Percentiles rank a stretch among this genome's conserved stretches.
Conservation (phyloP, 768 basidiomycete species). For the Suillus subaureus region DNA sequence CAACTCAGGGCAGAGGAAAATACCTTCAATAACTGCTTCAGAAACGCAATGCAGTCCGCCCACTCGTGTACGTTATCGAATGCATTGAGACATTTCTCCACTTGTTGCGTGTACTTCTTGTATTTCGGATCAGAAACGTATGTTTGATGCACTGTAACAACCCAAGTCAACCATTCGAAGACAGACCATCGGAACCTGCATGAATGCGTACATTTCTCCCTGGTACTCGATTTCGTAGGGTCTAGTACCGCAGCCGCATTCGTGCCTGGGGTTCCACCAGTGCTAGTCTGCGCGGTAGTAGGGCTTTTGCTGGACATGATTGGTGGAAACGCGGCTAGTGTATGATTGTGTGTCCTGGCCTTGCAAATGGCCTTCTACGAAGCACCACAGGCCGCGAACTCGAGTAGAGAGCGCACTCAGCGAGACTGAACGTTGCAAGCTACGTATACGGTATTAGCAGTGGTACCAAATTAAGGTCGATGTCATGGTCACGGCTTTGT, state of each 20-base stretch:
- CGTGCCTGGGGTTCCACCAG: conserved; percentile 5
- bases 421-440: background rate
- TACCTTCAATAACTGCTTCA: conserved; percentile 93
- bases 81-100: conserved; percentile 89
- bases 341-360: background rate
- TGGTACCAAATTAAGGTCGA: conserved; percentile 3
- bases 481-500: background rate
- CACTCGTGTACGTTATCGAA: conserved; percentile 98
- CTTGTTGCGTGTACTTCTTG: conserved; percentile 90
- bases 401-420: background rate
- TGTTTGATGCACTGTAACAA: conserved; percentile 53
- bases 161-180: background rate
- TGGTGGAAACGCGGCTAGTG: background rate
- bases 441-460: background rate
- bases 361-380: background rate
- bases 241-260: background rate
- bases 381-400: background rate
- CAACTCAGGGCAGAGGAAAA: conserved; percentile 10
- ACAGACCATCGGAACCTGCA: background rate
- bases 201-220: conserved; percentile 1
- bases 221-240: background rate
- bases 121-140: conserved; percentile 87
- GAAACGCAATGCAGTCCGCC: conserved; percentile 98
- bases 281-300: background rate
- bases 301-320: conserved; percentile 5